These are phyloP conservation scores for Fonsecaea pugnacius DNA, from an alignment of 2,329 filamentous ascomycete species.

Conservation along the genomic window DNA sequence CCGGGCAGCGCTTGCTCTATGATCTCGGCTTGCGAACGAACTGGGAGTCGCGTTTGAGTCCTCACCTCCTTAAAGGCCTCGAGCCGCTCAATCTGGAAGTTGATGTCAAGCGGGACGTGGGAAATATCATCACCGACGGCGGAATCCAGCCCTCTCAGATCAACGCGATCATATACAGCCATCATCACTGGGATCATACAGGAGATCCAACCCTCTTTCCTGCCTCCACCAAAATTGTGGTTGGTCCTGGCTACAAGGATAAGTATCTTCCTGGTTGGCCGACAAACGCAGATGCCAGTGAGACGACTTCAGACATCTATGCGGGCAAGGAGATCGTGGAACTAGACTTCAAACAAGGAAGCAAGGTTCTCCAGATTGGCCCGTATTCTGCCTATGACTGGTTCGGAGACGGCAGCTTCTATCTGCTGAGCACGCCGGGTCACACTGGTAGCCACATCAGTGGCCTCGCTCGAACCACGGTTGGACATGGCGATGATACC, in stretches of 20 bases:
- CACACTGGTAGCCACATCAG: no score
- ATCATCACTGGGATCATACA: not conserved
- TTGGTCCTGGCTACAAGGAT: not conserved
- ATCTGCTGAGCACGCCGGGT: no score
- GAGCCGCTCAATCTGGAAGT: not conserved
- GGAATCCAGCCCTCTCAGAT: not conserved
- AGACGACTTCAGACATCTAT: not conserved
- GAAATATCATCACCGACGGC: not conserved
- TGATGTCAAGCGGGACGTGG: not conserved
- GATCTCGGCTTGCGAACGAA: not conserved
- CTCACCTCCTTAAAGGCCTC: no score
- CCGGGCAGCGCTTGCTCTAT: not conserved
- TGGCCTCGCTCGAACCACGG: no score
- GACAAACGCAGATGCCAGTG: not conserved
- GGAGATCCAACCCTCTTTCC: not conserved
- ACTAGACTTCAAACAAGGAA: not conserved
- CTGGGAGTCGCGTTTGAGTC: not conserved
- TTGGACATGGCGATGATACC: no score
- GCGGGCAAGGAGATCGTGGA: not conserved
- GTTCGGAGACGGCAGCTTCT: no score
- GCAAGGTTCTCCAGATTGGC: no score
- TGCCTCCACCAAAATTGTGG: not conserved
- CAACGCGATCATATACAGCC: not conserved
- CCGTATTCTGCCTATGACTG: conserved; percentile 21
- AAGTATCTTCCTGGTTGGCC: not conserved